Evolutionary conservation across 768 basidiomycete species (phyloP).

Genomic region (Agaricus blazei): DNA sequence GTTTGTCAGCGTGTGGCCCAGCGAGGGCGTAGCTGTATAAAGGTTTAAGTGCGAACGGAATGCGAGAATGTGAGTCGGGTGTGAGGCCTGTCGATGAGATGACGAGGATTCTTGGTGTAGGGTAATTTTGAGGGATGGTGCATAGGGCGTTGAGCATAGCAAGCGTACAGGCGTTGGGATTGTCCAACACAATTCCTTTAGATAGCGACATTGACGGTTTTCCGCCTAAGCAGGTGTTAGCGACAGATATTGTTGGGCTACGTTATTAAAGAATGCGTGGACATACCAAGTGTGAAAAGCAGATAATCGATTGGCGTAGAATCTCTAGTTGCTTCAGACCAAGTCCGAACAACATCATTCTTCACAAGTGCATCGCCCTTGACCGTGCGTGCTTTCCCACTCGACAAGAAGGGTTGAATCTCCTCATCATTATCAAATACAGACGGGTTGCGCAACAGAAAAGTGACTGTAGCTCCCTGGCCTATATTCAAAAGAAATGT

Average conservation of each 20-base stretch:
- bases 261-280: no score
- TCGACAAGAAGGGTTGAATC: constrained; percentile 45
- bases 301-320: constrained; percentile 42
- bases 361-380: constrained; percentile 57
- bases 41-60: constrained; percentile 45
- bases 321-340: constrained; percentile 37
- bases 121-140: constrained; percentile 38
- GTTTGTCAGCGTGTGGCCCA: constrained; percentile 54
- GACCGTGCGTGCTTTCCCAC: constrained; percentile 48
- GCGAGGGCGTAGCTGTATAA: constrained; percentile 43
- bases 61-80: constrained; percentile 30
- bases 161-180: constrained; percentile 55
- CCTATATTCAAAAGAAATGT: constrained; percentile 26
- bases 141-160: constrained; percentile 50
- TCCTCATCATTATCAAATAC: constrained; percentile 49
- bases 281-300: constrained; percentile 51
- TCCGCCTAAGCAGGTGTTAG: no score
- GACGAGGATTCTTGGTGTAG: constrained; percentile 46
- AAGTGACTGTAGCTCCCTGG: constrained; percentile 55
- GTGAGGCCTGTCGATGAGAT: constrained; percentile 52
- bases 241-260: no score
- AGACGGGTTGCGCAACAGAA: constrained; percentile 48
- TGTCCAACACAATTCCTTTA: constrained; percentile 45
- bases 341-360: constrained; percentile 46
- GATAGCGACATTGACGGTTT: constrained; percentile 36